Evolutionary conservation across 2,329 filamentous ascomycete species (phyloP).

Genomic region (Aspergillus ustus): DNA sequence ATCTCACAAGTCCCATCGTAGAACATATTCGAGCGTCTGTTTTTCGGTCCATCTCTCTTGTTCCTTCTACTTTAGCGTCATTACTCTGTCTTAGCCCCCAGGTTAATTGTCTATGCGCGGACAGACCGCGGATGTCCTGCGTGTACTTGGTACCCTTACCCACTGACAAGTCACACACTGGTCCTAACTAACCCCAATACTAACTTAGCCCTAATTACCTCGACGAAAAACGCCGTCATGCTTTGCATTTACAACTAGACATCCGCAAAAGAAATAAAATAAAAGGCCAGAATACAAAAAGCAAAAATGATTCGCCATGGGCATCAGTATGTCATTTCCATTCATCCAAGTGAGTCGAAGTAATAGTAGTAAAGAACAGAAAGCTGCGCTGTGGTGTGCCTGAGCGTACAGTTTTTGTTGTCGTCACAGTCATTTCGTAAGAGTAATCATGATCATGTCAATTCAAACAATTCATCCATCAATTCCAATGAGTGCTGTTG

Average conservation of each 20-base stretch:
- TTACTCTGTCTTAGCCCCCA: neutral
- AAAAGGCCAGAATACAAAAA: neutral
- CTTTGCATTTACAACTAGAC: neutral
- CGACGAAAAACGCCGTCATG: neutral
- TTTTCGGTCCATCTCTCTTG: neutral
- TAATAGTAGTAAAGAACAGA: neutral
- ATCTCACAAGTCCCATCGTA: neutral
- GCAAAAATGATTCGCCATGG: neutral
- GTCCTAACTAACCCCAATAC: neutral
- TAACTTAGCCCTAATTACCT: neutral
- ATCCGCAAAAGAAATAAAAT: neutral
- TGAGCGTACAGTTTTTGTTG: neutral
- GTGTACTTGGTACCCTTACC: neutral
- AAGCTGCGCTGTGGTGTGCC: neutral
- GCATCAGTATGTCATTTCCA: neutral
- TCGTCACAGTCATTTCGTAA: slow-evolving; percentile 10
- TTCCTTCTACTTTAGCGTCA: neutral
- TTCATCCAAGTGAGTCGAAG: slow-evolving; percentile 1
- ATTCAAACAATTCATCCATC: neutral
- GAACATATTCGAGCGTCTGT: neutral
- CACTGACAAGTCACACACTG: neutral
- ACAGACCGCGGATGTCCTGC: neutral
- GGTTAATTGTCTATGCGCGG: neutral
- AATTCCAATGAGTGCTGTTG: neutral
- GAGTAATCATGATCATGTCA: neutral